Percentiles rank a stretch among this genome's conserved stretches.
Conservation (phyloP, 352 stramenopile species). For the Thalassiosira mediterranea region DNA sequence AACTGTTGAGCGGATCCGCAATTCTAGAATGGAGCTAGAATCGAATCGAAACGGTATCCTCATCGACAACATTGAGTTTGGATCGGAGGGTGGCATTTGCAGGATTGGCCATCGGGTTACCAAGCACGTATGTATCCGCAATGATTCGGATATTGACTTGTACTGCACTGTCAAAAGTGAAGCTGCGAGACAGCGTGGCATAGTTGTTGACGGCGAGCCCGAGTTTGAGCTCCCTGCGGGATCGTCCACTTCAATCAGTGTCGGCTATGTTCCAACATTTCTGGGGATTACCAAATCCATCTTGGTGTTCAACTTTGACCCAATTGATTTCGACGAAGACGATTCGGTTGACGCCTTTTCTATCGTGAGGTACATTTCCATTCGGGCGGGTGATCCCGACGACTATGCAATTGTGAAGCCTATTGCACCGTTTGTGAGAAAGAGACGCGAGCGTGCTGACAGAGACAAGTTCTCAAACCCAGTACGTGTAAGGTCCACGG, state of each 20-base stretch:
- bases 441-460: conserved; percentile 9
- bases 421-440: conserved; percentile 33
- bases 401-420: conserved; percentile 46
- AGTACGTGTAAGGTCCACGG: neutral
- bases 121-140: conserved; percentile 13
- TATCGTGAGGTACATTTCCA: conserved; percentile 35
- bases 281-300: conserved; percentile 32
- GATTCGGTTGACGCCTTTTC: conserved; percentile 19
- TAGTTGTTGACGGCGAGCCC: conserved; percentile 14
- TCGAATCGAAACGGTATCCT: conserved; percentile 30
- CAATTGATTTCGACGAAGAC: conserved; percentile 20
- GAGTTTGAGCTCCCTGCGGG: conserved; percentile 5
- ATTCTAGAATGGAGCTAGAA: conserved; percentile 30
- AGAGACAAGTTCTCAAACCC: conserved; percentile 32
- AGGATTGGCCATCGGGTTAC: conserved; percentile 1
- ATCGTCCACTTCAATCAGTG: neutral
- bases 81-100: neutral
- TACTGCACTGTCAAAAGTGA: conserved; percentile 14
- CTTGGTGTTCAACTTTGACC: conserved; percentile 29
- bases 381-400: conserved; percentile 39
- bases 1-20: conserved; percentile 19
- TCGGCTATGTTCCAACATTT: conserved; percentile 6
- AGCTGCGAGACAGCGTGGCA: conserved; percentile 10
- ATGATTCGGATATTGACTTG: conserved; percentile 27
- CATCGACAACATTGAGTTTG: conserved; percentile 22